Conservation (phyloP, 2,329 filamentous ascomycete genomes). For the Stachybotrys elegans region DNA sequence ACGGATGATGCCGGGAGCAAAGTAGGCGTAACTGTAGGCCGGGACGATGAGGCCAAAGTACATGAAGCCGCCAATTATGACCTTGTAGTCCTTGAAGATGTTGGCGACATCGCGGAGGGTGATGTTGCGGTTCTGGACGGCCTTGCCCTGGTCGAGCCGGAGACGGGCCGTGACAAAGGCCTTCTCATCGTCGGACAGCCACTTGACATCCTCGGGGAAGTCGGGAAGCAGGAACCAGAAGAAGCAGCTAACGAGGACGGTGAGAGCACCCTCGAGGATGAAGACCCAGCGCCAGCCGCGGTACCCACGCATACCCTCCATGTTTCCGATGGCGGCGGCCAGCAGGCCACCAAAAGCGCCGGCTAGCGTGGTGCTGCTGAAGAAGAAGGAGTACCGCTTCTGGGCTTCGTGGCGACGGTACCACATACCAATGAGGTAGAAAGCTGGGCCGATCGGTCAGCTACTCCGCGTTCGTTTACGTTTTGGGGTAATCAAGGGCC, state of each 20-base stretch:
- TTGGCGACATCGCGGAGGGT: conserved; percentile 52
- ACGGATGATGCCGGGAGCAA: conserved; percentile 66
- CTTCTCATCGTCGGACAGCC: conserved; percentile 67
- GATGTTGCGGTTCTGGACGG: conserved; percentile 57
- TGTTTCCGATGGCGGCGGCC: conserved; percentile 83
- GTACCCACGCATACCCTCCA: conserved; percentile 67
- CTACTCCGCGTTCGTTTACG: conserved; percentile 20
- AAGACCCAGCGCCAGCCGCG: conserved; percentile 78
- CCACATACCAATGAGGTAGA: conserved; percentile 82
- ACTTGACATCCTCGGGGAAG: conserved; percentile 71
- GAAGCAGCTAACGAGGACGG: conserved; percentile 53
- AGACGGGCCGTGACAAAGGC: conserved; percentile 62
- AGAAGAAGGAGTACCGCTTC: conserved; percentile 91
- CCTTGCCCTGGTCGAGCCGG: conserved; percentile 62
- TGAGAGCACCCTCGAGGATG: conserved; percentile 68
- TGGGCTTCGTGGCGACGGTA: conserved; percentile 85
- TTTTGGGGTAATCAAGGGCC: too few species aligned
- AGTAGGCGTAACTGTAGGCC: conserved; percentile 74
- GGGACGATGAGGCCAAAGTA: conserved; percentile 77
- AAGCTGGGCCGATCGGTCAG: conserved; percentile 28
- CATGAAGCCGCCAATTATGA: conserved; percentile 72
- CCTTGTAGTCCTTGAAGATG: conserved; percentile 69
- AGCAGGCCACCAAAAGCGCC: conserved; percentile 84
- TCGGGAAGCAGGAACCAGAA: conserved; percentile 68
- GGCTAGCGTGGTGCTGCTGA: conserved; percentile 72